Evolutionary conservation across 441 rosid genomes (phyloP), one percentile per base, ranked within the genome.

Genomic region (Croton laevigatus): DNA sequence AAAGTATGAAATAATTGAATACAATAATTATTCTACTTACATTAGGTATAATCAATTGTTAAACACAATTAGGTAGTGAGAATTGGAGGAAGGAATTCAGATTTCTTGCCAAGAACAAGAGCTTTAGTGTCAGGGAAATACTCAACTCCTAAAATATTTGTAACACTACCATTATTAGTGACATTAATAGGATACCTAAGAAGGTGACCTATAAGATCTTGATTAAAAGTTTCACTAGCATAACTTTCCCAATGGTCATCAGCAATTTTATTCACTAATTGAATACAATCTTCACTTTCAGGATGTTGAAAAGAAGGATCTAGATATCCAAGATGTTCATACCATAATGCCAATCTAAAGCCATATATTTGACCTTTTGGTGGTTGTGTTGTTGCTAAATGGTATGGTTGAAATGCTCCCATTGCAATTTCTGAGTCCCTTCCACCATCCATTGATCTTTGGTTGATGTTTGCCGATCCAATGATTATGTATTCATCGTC

Each of bases 121-220:
- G 99, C 99, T 68, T 90, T 89, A n/a, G 98, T 89, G 80, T 94
- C 98, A 0, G 99, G 99, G 82, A 92, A 94, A 82, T 62, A 70
- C 68, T 81, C 82, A 0, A 53, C 6, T 57, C 93, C 97, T 0
- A 94, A 90, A 52, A 90, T 61, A 58, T 82, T 88, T 3, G 87
- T 79, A 73, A 92, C 70, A 51, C 40, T 55, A 9, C 97, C 98
- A 48, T 83, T 81, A 20, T 78, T 69, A 63, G 82, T 63, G 48
- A 94, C 84, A 38, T 81, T 84, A 5, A 94, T 71, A 4, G 99
- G 99, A 80, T 94, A 94, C 49, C 90, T 86, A 53, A 94, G 94
- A 73, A 92, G 76, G 77, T 94, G 97, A 70, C 94, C 94, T 0
- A 84, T 84, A 36, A 87, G 74, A 82, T 94, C 97, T 14, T 77